phyloP scores from a whole-genome alignment of 495 filamentous ascomycete species.

The Aspergillus campestris region DNA sequence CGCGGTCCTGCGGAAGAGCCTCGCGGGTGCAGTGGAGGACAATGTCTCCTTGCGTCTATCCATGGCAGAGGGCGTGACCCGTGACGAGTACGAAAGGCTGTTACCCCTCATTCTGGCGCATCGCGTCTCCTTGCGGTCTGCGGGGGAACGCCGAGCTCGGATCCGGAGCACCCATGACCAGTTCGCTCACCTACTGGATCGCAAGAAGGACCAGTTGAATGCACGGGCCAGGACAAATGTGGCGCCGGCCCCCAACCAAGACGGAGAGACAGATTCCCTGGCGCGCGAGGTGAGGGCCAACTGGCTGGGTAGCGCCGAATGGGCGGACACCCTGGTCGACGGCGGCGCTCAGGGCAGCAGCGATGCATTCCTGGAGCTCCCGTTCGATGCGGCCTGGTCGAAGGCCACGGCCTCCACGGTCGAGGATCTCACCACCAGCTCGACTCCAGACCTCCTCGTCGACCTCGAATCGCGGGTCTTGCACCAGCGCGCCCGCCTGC shows the following conservation, averaged over 20 bases:
- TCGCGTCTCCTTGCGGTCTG: slow-evolving; percentile 49
- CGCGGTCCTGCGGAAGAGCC: slow-evolving; percentile 62
- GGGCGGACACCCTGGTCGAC: slow-evolving; percentile 57
- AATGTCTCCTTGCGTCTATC: slow-evolving; percentile 52
- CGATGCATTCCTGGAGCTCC: slow-evolving; percentile 54
- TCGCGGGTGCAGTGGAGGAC: slow-evolving; percentile 34
- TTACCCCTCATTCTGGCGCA: slow-evolving; percentile 65
- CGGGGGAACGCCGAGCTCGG: slow-evolving; percentile 30
- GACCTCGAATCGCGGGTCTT: slow-evolving; percentile 55
- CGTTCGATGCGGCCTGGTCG: slow-evolving; percentile 61
- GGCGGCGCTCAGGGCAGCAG: slow-evolving; percentile 51
- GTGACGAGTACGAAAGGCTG: slow-evolving; percentile 50
- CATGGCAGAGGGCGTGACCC: slow-evolving; percentile 49
- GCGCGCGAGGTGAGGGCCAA: slow-evolving; percentile 52
- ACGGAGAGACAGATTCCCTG: slow-evolving; percentile 23
- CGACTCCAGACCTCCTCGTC: slow-evolving; percentile 36
- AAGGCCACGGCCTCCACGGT: slow-evolving; percentile 48
- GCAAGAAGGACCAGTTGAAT: slow-evolving; percentile 40
- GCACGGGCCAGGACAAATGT: slow-evolving; percentile 17
- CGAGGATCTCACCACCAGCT: slow-evolving; percentile 36
- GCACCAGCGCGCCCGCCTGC: slow-evolving; percentile 54
- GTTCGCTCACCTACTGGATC: slow-evolving; percentile 51
- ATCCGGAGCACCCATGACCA: slow-evolving; percentile 46
- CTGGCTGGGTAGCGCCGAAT: slow-evolving; percentile 65
- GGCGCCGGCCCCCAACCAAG: slow-evolving; percentile 21